These are phyloP conservation scores for Neurospora sp. DNA, from an alignment of 495 filamentous ascomycete species.

Conservation along the genomic window DNA sequence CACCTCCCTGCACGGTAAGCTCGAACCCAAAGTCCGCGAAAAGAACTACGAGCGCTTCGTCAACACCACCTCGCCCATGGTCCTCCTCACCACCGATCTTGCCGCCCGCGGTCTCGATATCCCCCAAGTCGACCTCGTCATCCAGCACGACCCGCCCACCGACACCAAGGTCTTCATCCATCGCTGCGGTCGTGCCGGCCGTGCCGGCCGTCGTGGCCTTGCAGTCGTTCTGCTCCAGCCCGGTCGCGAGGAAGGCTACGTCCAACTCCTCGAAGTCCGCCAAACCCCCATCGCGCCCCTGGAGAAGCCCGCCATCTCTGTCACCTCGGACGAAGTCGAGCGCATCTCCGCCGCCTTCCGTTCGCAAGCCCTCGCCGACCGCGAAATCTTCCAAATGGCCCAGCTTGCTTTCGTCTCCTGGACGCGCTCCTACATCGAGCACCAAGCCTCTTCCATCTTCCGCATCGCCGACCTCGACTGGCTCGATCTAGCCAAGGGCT, in stretches of 20 bases:
- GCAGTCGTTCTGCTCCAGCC: slow-evolving; percentile 77
- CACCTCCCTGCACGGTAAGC: slow-evolving; percentile 80
- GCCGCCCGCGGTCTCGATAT: slow-evolving; percentile 85
- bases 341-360: slow-evolving; percentile 47
- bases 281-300: slow-evolving; percentile 74
- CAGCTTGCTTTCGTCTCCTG: slow-evolving; percentile 89
- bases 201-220: slow-evolving; percentile 76
- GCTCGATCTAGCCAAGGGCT: slow-evolving; percentile 67
- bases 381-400: slow-evolving; percentile 78
- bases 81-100: slow-evolving; percentile 60
- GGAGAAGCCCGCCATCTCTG: slow-evolving; percentile 31
- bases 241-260: slow-evolving; percentile 79
- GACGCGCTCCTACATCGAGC: slow-evolving; percentile 83
- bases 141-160: slow-evolving; percentile 83
- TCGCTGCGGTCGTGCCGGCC: slow-evolving; percentile 83
- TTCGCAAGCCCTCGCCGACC: slow-evolving; percentile 52
- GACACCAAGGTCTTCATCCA: slow-evolving; percentile 95
- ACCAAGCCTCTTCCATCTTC: slow-evolving; percentile 86
- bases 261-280: slow-evolving; percentile 76
- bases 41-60: slow-evolving; percentile 41
- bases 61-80: slow-evolving; percentile 53
- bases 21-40: slow-evolving; percentile 59
- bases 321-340: slow-evolving; percentile 48
- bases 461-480: slow-evolving; percentile 73
- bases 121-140: slow-evolving; percentile 85